These are phyloP conservation scores for Niebla homalea DNA, from an alignment of 495 filamentous ascomycete species.

Conservation along the genomic window DNA sequence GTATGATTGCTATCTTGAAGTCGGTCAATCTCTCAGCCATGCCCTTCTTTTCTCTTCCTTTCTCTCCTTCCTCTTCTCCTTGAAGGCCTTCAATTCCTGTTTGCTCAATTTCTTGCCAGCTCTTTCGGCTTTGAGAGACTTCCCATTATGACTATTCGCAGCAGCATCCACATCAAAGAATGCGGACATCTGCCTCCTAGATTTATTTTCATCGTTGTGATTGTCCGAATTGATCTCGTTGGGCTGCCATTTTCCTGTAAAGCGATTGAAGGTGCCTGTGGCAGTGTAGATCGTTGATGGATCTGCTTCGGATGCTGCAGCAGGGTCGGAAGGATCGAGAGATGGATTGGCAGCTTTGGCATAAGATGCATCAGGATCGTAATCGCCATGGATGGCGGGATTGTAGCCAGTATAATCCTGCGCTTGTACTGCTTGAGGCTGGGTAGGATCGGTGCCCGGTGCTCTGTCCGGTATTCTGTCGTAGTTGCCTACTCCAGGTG, in stretches of 20 bases:
- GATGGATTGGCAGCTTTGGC: conserved; percentile 41
- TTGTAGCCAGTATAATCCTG: conserved; percentile 63
- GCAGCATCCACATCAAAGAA: conserved; percentile 98
- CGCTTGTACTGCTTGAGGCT: neutral
- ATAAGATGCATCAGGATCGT: conserved; percentile 88
- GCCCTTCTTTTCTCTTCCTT: conserved; percentile 92
- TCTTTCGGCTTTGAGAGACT: conserved; percentile 82
- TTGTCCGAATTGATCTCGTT: conserved; percentile 49
- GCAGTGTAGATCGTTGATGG: conserved; percentile 42
- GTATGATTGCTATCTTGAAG: too few species aligned
- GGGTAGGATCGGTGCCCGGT: conserved; percentile 19
- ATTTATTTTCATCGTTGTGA: conserved; percentile 83
- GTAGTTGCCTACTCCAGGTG: conserved; percentile 15
- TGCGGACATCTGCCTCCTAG: conserved; percentile 75
- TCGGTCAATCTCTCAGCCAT: conserved; percentile 68
- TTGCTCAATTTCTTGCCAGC: conserved; percentile 77
- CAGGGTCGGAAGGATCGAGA: conserved; percentile 16
- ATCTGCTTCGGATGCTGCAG: conserved; percentile 20
- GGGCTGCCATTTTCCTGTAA: conserved; percentile 76
- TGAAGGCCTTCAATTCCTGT: conserved; percentile 65
- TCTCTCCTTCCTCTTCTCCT: conserved; percentile 63
- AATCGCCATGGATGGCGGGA: conserved; percentile 88
- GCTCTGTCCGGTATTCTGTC: conserved; percentile 21
- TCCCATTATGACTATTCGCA: conserved; percentile 83
- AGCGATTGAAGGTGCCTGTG: conserved; percentile 76